Evolutionary conservation across 257 asterid genomes (phyloP).

Genomic region (Nyctanthes arbortristis): DNA sequence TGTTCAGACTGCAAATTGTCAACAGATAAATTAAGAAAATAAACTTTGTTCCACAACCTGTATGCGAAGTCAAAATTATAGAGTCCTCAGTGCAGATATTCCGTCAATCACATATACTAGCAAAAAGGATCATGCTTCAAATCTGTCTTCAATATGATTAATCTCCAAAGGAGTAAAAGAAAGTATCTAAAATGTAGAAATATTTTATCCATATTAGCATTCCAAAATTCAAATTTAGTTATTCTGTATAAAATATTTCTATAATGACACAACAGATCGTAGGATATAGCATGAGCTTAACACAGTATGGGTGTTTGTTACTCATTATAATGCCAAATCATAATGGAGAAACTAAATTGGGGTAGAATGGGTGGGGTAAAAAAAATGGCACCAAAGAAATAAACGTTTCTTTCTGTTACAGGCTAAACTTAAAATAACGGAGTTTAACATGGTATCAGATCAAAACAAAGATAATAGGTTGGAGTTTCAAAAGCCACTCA

Average conservation of each 20-base stretch:
- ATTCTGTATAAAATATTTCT: background rate
- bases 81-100: background rate
- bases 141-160: background rate
- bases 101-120: slow-evolving; percentile 14
- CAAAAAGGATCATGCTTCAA: slow-evolving; percentile 10
- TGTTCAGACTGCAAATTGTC: slow-evolving; percentile 79
- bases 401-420: background rate
- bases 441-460: background rate
- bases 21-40: slow-evolving; percentile 15
- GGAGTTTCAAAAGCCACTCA: background rate
- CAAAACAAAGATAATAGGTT: background rate
- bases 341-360: too few relatives aligned
- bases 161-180: slow-evolving; percentile 16
- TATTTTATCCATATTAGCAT: slow-evolving; percentile 4
- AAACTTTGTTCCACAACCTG: slow-evolving; percentile 6
- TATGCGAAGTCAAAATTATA: slow-evolving; percentile 8
- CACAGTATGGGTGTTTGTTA: slow-evolving; percentile 13
- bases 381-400: too few relatives aligned
- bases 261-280: slow-evolving; percentile 1
- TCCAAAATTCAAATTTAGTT: slow-evolving; percentile 13
- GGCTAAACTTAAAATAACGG: background rate
- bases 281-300: background rate
- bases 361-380: too few relatives aligned
- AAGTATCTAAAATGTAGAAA: slow-evolving; percentile 17
- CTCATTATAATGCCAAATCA: too few relatives aligned